Base-by-base conservation (phyloP, 169 alveolate genomes). In the Babesia bigemina region DNA sequence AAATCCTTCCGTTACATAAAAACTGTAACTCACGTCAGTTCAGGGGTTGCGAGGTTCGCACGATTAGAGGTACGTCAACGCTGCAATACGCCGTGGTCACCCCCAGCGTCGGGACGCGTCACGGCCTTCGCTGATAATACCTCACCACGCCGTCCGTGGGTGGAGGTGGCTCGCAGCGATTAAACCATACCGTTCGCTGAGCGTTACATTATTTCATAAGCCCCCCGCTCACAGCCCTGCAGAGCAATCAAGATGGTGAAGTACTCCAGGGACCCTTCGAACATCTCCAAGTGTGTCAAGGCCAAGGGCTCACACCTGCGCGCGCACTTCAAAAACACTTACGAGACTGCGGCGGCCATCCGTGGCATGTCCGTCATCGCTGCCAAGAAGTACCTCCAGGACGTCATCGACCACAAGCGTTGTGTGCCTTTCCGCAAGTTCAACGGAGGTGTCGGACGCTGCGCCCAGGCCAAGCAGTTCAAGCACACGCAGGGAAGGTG, bases 381-480 rank as follows among this genome's bases (percentile, higher is more conserved):
- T 61, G 99, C 99, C 48, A 88, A 95, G 83, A 91, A 87, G 86
- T 98, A 95, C 86, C 88, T 98, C 53, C 91, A 96, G 87, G 99
- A 93, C 75, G 99, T 98, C 56, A 92, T 98, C 59, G 99, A 95
- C 62, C 97, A 94, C 82, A 96, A 96, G 90, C 86, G 98, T 71
- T 94, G 98, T 85, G 93, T 98, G 29, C 99, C 99, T 29, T 97
- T 95, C 93, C 95, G 97, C 70, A 95, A 95, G 89, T 96, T 86
- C 92, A 94, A 91, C 86, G 99, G 99, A 57, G 97, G 98, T 56
- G 95, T 95, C 33, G 99, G 99, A 70, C 95, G 99, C 83, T 93
- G 98, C 52, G 97, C 98, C 33, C 97, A 97, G 92, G 99, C 99
- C 55, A 95, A 95, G 87, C 96, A 86, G 79, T 96, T 92, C 88